These are phyloP conservation scores for Zanthoxylum bungeanum DNA, from an alignment of 345 rosid genomes.

Conservation along the genomic window DNA sequence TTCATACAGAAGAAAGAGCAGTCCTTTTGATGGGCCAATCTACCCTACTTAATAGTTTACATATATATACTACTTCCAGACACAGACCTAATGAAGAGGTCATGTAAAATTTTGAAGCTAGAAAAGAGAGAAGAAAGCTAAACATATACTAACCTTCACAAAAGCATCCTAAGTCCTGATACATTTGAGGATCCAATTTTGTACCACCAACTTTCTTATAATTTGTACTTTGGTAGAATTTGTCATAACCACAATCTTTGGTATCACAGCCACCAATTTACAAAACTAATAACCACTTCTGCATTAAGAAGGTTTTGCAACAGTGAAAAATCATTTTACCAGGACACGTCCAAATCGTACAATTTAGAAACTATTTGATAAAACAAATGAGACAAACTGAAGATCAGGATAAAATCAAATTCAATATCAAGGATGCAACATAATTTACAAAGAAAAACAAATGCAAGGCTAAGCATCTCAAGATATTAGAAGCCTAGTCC, in stretches of 20 bases:
- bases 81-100: no score
- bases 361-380: background rate
- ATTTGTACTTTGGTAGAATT: constrained; percentile 10
- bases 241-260: background rate
- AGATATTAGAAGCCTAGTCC: background rate
- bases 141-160: constrained; percentile 27
- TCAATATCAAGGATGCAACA: background rate
- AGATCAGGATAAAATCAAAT: background rate
- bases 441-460: background rate
- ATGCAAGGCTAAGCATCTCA: background rate
- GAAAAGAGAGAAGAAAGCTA: no score
- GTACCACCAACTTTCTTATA: constrained; percentile 12
- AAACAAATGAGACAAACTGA: background rate
- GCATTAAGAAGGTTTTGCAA: constrained; percentile 9
- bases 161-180: constrained; percentile 5
- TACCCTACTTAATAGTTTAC: constrained; percentile 25
- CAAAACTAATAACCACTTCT: background rate
- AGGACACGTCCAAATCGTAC: constrained; percentile 1
- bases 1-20: constrained; percentile 19
- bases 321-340: constrained; percentile 13
- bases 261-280: background rate
- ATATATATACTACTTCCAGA: constrained; percentile 28
- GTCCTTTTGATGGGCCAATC: constrained; percentile 21
- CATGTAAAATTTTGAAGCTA: constrained; percentile 15
- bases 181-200: constrained; percentile 2